Conservation (phyloP, 441 rosid species). For the Aquilaria agallochum region DNA sequence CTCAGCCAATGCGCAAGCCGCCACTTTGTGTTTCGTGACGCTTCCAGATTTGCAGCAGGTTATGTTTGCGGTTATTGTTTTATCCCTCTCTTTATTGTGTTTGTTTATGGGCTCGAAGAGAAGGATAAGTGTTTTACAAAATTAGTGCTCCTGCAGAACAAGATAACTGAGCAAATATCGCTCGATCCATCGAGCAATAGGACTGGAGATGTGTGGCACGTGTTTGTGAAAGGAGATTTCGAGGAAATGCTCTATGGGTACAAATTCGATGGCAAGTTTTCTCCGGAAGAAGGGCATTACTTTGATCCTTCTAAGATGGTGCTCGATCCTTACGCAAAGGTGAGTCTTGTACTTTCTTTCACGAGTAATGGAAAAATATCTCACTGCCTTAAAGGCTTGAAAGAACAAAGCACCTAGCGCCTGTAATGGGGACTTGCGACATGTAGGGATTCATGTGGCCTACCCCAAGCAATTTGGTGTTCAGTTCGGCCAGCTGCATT, state of each 20-base stretch:
- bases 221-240: slow-evolving; percentile 70
- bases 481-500: too few species aligned
- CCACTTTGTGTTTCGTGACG: slow-evolving; percentile 66
- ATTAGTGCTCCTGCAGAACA: slow-evolving; percentile 38
- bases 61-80: neutral
- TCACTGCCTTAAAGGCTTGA: too few species aligned
- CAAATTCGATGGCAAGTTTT: slow-evolving; percentile 66
- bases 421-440: neutral
- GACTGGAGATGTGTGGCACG: slow-evolving; percentile 91
- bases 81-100: neutral
- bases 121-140: neutral
- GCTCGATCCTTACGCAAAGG: slow-evolving; percentile 95
- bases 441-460: too few species aligned
- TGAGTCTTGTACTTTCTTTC: slow-evolving; percentile 12
- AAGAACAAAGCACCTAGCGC: too few species aligned
- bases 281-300: slow-evolving; percentile 69
- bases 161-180: slow-evolving; percentile 61
- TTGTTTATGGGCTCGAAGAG: neutral
- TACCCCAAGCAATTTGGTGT: too few species aligned
- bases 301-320: slow-evolving; percentile 53
- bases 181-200: slow-evolving; percentile 64
- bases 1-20: slow-evolving; percentile 69
- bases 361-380: too few species aligned
- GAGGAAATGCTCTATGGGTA: slow-evolving; percentile 75
- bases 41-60: slow-evolving; percentile 71